A percentile compares a stretch with the other conserved stretches of the same genome.
Conservation (phyloP, 1,139 yeast species). For the Candida tropicalis region DNA sequence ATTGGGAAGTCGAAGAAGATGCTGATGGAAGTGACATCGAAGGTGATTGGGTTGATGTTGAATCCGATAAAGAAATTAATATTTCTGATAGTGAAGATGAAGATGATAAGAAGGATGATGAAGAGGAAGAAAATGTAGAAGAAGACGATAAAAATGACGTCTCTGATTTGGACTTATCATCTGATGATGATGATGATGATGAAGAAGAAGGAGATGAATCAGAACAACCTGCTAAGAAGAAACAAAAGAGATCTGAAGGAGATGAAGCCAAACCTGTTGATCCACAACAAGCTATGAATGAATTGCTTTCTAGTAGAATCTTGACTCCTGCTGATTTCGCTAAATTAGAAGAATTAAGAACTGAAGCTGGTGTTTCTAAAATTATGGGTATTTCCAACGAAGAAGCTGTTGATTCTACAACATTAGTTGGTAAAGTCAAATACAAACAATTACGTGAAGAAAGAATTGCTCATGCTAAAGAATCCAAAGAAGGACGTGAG, state of each 20-base stretch:
- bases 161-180: conserved; percentile 41
- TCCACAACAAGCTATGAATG: conserved; percentile 54
- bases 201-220: conserved; percentile 40
- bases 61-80: conserved; percentile 60
- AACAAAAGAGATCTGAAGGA: conserved; percentile 24
- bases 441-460: conserved; percentile 89
- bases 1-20: conserved; percentile 50
- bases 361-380: conserved; percentile 83
- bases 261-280: conserved; percentile 25
- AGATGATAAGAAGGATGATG: conserved; percentile 18
- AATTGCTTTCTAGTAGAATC: conserved; percentile 71
- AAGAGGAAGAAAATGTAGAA: conserved; percentile 42
- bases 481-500: conserved; percentile 92
- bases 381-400: conserved; percentile 71
- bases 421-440: conserved; percentile 81
- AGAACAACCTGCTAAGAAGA: conserved; percentile 28
- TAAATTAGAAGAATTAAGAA: conserved; percentile 82
- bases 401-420: conserved; percentile 78
- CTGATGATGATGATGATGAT: conserved; percentile 35
- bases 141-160: conserved; percentile 37
- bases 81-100: conserved; percentile 53
- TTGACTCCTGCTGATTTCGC: conserved; percentile 98
- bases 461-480: conserved; percentile 80
- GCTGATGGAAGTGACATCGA: conserved; percentile 56
- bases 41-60: conserved; percentile 64